Evolutionary conservation across 495 filamentous ascomycete genomes (phyloP).

Genomic region (Neurospora sp.): DNA sequence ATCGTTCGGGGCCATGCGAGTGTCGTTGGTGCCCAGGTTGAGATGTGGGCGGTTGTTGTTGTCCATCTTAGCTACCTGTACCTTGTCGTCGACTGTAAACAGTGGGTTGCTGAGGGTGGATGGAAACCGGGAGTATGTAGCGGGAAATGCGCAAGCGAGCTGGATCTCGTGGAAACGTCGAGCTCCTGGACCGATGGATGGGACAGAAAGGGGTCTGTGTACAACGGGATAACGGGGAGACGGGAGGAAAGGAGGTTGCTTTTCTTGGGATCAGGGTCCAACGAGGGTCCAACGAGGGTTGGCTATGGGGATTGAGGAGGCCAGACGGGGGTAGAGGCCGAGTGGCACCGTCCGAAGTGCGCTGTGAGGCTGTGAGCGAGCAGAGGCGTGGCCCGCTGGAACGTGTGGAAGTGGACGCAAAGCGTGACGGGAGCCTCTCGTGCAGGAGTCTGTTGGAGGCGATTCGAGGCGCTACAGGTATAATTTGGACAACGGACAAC

Average conservation of each 20-base stretch:
- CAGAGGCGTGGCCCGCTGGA: not conserved
- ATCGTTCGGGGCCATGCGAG: slow-evolving; percentile 54
- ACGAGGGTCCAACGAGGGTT: slow-evolving; percentile 4
- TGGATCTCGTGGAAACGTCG: not conserved
- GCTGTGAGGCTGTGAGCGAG: not conserved
- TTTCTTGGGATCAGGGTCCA: slow-evolving; percentile 9
- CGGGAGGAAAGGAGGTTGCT: slow-evolving; percentile 6
- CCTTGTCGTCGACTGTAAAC: not conserved
- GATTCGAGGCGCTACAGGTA: not conserved
- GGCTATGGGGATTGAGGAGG: not conserved
- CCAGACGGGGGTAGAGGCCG: not conserved
- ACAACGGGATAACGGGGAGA: not conserved
- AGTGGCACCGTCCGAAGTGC: slow-evolving; percentile 1
- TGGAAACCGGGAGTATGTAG: not conserved
- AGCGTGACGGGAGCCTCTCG: not conserved
- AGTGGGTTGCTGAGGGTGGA: not conserved
- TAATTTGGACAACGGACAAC: not conserved
- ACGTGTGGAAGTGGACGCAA: not conserved
- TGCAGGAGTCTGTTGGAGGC: not conserved
- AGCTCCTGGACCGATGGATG: not conserved
- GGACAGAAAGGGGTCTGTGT: not conserved
- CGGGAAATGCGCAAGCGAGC: not conserved
- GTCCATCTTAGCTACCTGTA: slow-evolving; percentile 29
- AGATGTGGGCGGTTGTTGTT: slow-evolving; percentile 56
- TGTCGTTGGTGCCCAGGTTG: slow-evolving; percentile 61